phyloP scores from a whole-genome alignment of 2,329 filamentous ascomycete genomes.

The Xylariaceae sp. region DNA sequence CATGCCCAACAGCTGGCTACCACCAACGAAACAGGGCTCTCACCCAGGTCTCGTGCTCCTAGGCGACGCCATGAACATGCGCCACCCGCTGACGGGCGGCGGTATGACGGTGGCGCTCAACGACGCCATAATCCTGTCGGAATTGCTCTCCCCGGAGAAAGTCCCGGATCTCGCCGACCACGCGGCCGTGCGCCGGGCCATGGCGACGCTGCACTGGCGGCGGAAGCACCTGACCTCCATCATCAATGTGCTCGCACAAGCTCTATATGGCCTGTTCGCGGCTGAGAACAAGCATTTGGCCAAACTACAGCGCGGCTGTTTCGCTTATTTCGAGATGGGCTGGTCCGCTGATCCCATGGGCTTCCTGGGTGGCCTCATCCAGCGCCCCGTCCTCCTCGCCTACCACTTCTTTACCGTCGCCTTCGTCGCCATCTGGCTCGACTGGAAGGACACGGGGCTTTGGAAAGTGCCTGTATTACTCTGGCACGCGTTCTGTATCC shows the following conservation, averaged over 20 bases:
- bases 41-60: constrained; percentile 73
- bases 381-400: constrained; percentile 71
- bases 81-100: constrained; percentile 93
- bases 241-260: constrained; percentile 97
- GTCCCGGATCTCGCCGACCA: constrained; percentile 69
- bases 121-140: constrained; percentile 74
- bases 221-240: constrained; percentile 79
- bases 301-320: constrained; percentile 84
- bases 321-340: constrained; percentile 79
- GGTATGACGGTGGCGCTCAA: constrained; percentile 98
- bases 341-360: constrained; percentile 75
- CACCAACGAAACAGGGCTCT: constrained; percentile 65
- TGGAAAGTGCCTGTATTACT: constrained; percentile 62
- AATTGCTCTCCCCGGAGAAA: constrained; percentile 64
- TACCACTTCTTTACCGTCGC: constrained; percentile 96
- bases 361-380: constrained; percentile 76
- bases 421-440: constrained; percentile 75
- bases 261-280: constrained; percentile 86
- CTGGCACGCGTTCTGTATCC: constrained; percentile 62
- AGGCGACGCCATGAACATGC: constrained; percentile 97
- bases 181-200: constrained; percentile 59
- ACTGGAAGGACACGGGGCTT: constrained; percentile 47
- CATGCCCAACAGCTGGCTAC: constrained; percentile 96
- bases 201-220: constrained; percentile 78
- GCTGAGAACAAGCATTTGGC: constrained; percentile 74